Evolutionary conservation across 2,329 filamentous ascomycete genomes (phyloP), one percentile per base, ranked within the genome.

Genomic region (Tricladium varicosporioides): DNA sequence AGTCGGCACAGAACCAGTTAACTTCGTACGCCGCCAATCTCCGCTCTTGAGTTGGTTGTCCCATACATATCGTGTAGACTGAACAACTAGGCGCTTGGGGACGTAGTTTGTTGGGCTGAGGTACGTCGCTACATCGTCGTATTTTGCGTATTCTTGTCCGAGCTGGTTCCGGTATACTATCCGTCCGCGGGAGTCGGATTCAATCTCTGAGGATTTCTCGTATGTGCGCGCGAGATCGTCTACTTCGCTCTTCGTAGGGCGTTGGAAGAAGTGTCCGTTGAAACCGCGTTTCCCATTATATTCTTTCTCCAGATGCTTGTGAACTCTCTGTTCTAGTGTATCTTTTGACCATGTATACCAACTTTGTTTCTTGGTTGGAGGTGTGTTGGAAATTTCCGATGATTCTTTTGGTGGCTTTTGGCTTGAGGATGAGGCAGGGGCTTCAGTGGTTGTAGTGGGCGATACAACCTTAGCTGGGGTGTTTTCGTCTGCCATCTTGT

Each of bases 81-180:
- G 66, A 31, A 67, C 64, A 14, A 66, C 48, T 2, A 69, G 55
- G 19, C 66, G 59, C 48, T 57, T 61, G 0, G 66, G 66, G 3
- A 58, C 44, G 31, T 51, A 60, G 33, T 56, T 61, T 19, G 65
- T 69, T 5, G 66, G 65, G n/a, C 61, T 65, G 13, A 67, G 58
- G 52, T 67, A 69, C 2, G 65, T 62, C 11, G 65, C 62, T 4
- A 66, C 61, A 46, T 69, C 65, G 45, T 61, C 61, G 42, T 62
- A 60, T 46, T 68, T 68, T 32, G 52, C 31, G 9, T 54, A 52
- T 32, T 57, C 47, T 31, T 65, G 62, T 5, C 64, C 59, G 1
- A 68, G 51, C 11, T 59, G 52, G 18, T 68, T 67, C 1, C 57
- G 52, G 51, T 66, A 68, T 10, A 54, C 53, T 18, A 60, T 62